Evolutionary conservation across 495 filamentous ascomycete genomes (phyloP), one percentile per base, ranked within the genome.

Genomic region (Trichoderma parareesei): DNA sequence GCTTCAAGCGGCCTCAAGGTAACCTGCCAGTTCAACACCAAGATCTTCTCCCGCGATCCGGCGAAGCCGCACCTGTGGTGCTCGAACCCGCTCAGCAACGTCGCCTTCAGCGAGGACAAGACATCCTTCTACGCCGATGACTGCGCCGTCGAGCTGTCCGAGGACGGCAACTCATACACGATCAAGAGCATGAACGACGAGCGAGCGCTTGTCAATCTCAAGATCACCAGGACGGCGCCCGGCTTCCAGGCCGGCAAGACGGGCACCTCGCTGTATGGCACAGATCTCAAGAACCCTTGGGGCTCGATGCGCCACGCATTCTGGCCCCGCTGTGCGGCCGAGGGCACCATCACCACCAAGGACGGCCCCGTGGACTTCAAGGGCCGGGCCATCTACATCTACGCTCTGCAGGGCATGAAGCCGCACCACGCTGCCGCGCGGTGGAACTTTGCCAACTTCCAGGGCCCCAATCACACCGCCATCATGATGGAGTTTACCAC

Each of bases 331-430:
- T 92, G 89, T 72, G 79, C 77, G 13, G 85, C 90, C 16, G 87
- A 91, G 78, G 94, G 94, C 18, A 90, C 77, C 61, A 90, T 98
- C 70, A 84, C 90, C 67, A 96, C 91, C 57, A 87, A 91, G 74
- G 85, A 88, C 48, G 88, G 91, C 62, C 87, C 87, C n/a, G 78
- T 95, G 44, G 87, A 97, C 71, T 86, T 95, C 73, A 87, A 84
- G 64, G 94, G 94, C 49, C 84, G 78, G 66, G 92, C 85, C 35
- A 76, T 95, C 67, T 90, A 92, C 74, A 79, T 86, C 68, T 87
- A 91, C 74, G 92, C 91, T 41, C 79, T 98, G 46, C 94, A 98
- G 74, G 94, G 92, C 68, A 98, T 98, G 95, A 98, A 98, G 81
- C 94, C 94, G 14, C 94, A 98, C 73, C 95, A 98, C 76, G 92